phyloP scores from a whole-genome alignment of 495 filamentous ascomycete species.

The Achaetomiella virescens region DNA sequence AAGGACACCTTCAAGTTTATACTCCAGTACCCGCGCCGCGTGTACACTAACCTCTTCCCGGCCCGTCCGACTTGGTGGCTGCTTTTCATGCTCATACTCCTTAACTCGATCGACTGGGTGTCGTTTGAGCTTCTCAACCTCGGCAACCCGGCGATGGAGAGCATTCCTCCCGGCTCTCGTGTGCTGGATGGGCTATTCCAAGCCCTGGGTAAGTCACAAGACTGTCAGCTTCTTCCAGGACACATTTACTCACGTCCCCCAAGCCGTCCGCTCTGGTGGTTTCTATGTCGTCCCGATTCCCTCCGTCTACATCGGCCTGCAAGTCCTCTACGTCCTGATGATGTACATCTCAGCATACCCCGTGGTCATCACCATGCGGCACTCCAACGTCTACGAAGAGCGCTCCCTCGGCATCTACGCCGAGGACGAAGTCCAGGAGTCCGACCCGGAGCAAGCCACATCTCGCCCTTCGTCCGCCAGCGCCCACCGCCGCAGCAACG shows the following conservation, averaged over 20 bases:
- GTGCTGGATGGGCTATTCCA: constrained; percentile 79
- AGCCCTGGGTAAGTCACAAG: constrained; percentile 45
- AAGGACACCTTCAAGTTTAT: constrained; percentile 68
- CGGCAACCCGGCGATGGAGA: constrained; percentile 57
- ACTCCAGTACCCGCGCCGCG: constrained; percentile 67
- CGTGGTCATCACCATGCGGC: constrained; percentile 65
- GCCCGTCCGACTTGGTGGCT: constrained; percentile 75
- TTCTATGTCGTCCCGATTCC: constrained; percentile 78
- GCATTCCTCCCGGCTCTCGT: constrained; percentile 51
- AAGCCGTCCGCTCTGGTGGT: constrained; percentile 72
- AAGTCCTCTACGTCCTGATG: constrained; percentile 83
- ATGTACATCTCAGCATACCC: constrained; percentile 84
- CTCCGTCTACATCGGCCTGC: constrained; percentile 63
- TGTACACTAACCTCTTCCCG: constrained; percentile 82
- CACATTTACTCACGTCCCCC: constrained; percentile 2
- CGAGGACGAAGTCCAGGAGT: constrained; percentile 31
- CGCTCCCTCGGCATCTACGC: constrained; percentile 60
- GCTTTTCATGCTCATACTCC: constrained; percentile 58
- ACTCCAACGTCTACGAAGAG: constrained; percentile 63
- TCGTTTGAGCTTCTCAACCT: constrained; percentile 76
- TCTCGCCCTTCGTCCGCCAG: neutral
- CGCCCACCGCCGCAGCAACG: constrained; percentile 17
- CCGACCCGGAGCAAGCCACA: constrained; percentile 15
- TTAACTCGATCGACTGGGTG: constrained; percentile 79
- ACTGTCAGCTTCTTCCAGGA: neutral